phyloP scores from a whole-genome alignment of 306 rosid species.

The Rosa persica region DNA sequence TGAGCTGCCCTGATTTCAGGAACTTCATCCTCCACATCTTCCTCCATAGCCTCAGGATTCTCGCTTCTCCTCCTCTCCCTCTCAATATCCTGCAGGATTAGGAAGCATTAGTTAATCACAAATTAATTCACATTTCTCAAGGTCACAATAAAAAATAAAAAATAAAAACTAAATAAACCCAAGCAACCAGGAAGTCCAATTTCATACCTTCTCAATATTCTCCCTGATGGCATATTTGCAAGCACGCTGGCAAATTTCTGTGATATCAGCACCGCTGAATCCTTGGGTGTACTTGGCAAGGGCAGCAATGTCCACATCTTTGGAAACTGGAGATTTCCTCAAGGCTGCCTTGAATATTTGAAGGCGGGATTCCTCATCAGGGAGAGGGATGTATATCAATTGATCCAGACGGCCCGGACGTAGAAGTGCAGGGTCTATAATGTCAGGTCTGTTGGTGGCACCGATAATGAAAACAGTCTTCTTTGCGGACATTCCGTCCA shows the following conservation, averaged over 20 bases:
- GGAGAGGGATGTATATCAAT: constrained; percentile 94
- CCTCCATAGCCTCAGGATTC: constrained; percentile 97
- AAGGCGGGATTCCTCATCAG: constrained; percentile 88
- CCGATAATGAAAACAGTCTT: constrained; percentile 96
- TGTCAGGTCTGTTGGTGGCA: constrained; percentile 96
- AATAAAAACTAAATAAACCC: neutral
- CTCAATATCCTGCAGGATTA: constrained; percentile 73
- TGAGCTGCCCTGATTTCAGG: constrained; percentile 94
- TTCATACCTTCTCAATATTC: constrained; percentile 88
- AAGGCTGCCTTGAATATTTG: constrained; percentile 87
- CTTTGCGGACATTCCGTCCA: constrained; percentile 99
- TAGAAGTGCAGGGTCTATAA: constrained; percentile 91
- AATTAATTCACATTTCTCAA: neutral
- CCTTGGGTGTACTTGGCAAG: constrained; percentile 99
- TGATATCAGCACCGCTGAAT: constrained; percentile 95
- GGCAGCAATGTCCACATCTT: constrained; percentile 86
- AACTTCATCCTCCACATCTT: constrained; percentile 82
- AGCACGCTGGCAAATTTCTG: constrained; percentile 95
- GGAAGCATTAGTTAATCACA: neutral
- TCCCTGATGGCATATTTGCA: constrained; percentile 97
- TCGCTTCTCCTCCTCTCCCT: constrained; percentile 83
- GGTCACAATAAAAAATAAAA: neutral
- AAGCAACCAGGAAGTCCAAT: neutral
- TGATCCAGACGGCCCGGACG: constrained; percentile 99
- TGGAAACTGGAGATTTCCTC: constrained; percentile 89